These are phyloP conservation scores for Cladophialophora exuberans DNA, from an alignment of 2,329 filamentous ascomycete species.

Conservation along the genomic window DNA sequence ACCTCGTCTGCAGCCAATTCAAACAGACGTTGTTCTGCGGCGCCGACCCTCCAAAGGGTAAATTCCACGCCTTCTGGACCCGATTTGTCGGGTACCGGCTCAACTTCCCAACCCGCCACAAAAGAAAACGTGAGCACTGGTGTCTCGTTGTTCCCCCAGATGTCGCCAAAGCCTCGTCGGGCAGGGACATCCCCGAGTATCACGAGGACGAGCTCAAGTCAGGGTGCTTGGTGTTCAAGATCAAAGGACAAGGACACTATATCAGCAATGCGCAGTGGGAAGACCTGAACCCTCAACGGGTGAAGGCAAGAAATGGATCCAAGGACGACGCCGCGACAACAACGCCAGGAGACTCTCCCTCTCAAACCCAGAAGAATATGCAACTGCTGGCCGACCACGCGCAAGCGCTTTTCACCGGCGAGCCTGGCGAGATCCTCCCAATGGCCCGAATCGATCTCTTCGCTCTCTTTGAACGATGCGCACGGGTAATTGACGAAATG, in stretches of 20 bases:
- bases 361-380: not conserved
- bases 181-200: conserved; percentile 30
- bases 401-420: not conserved
- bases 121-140: conserved; percentile 30
- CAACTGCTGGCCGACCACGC: not conserved
- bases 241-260: conserved; percentile 34
- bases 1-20: conserved; percentile 31
- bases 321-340: not conserved
- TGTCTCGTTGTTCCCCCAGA: conserved; percentile 35
- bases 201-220: conserved; percentile 7
- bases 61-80: conserved; percentile 35
- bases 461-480: conserved; percentile 32
- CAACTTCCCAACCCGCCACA: conserved; percentile 35
- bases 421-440: conserved; percentile 15
- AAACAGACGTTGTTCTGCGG: conserved; percentile 33
- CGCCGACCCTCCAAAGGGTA: conserved; percentile 31
- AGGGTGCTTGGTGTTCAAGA: conserved; percentile 30
- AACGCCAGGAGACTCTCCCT: not conserved
- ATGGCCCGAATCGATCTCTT: conserved; percentile 35
- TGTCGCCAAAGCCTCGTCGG: conserved; percentile 34
- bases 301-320: not conserved
- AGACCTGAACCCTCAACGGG: not conserved
- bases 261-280: conserved; percentile 26
- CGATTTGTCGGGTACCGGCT: conserved; percentile 36
- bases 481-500: conserved; percentile 31